Evolutionary conservation across 805 yeast species (phyloP), one percentile per base, ranked within the genome.

Genomic region (Saturnispora besseyi): DNA sequence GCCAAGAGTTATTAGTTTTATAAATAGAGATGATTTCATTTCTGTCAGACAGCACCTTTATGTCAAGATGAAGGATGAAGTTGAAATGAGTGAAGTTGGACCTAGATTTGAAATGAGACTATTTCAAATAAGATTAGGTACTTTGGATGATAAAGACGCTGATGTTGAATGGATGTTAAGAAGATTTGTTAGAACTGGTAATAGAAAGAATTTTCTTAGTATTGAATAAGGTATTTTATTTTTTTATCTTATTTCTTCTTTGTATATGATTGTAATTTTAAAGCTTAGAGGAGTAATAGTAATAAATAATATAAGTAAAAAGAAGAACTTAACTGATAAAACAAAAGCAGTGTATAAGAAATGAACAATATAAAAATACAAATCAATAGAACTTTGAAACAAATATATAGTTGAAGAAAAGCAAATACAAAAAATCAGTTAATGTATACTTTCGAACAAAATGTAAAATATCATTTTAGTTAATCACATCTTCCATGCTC

Each of bases 101-200:
- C 99, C 99, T n/a, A 74, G 99, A 55, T 93, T 93, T 60, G 99
- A 93, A 68, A 90, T 93, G 98, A 79, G 89, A 63, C 70, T 93
- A 56, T 93, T 81, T 64, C 97, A 91, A 66, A 70, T 93, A 56
- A 78, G 82, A 61, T 73, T 93, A 57, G 97, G 99, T 3, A 87
- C 96, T 41, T 67, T 91, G 55, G 99, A 93, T 58, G 89, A 91
- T 65, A 87, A 87, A 69, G 97, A 93, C 65, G 96, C 97, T 10
- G 99, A 93, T 62, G 80, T 87, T n/a, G 99, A 93, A 65, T 93
- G 98, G 98, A 86, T 87, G 71, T 72, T 87, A 59, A 79, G 96
- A 66, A 81, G 97, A 59, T 93, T 90, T 59, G 87, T 89, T 44
- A 79, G 99, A 64, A 93, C 99, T 28, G 98, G 96, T 18, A 89